A percentile compares a stretch with the other conserved stretches of the same genome.
Evolutionary conservation across 768 basidiomycete genomes (phyloP).

Genomic region (Exsudoporus frostii): DNA sequence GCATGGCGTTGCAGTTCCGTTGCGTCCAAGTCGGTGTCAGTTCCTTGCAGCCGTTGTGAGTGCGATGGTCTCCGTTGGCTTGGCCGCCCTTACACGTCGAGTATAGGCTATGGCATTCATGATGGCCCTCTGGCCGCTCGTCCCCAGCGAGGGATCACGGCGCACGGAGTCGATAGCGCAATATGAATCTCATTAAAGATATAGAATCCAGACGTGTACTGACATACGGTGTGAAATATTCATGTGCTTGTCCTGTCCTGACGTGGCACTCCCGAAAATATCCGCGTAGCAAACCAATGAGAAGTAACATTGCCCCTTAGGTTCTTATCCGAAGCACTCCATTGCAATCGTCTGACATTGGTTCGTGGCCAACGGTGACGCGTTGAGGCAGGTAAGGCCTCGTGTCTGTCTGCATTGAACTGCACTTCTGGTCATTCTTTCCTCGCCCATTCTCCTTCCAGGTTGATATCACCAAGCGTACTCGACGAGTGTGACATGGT

Average conservation of each 20-base stretch:
- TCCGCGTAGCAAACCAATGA: neutral
- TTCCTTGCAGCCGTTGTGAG: conserved; percentile 37
- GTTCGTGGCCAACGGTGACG: neutral
- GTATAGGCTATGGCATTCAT: conserved; percentile 38
- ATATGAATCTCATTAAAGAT: neutral
- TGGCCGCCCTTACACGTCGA: neutral
- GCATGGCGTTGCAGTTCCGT: too few species aligned
- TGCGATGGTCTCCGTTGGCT: neutral
- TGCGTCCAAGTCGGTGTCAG: too few species aligned
- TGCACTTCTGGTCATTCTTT: neutral
- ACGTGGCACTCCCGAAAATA: neutral
- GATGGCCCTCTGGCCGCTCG: conserved; percentile 39
- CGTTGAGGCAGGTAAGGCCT: too few species aligned
- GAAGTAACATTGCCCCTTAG: neutral
- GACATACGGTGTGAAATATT: neutral
- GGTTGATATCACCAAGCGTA: neutral
- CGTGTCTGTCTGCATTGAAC: neutral
- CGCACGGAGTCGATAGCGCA: conserved; percentile 16
- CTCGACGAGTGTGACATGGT: neutral
- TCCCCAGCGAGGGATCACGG: conserved; percentile 31
- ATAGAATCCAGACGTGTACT: neutral
- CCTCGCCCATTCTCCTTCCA: neutral
- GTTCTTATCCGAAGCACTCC: neutral
- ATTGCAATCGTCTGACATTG: neutral
- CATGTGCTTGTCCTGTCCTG: neutral